phyloP scores from a whole-genome alignment of 305 asterid genomes.

The Ilex paraguariensis region DNA sequence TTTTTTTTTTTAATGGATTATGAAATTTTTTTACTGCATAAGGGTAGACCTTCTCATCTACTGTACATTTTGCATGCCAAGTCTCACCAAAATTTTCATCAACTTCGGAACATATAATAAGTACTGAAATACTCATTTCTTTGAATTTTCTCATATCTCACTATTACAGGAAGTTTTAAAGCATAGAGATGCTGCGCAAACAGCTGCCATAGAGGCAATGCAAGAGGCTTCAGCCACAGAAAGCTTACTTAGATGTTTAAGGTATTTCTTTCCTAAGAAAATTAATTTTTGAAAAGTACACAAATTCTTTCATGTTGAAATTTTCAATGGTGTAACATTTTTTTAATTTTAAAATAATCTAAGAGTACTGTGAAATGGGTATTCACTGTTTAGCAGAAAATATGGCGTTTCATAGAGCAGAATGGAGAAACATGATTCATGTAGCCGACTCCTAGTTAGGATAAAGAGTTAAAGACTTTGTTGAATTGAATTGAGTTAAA shows the following conservation, averaged over 20 bases:
- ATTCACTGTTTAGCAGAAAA: too few species aligned
- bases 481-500: too few species aligned
- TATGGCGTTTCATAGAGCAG: too few species aligned
- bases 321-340: background rate
- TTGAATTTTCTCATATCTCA: conserved; percentile 17
- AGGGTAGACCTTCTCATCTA: too few species aligned
- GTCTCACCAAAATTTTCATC: background rate
- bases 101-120: background rate
- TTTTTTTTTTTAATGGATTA: too few species aligned
- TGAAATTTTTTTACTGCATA: too few species aligned
- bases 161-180: conserved; percentile 67
- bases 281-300: conserved; percentile 1
- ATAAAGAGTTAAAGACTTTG: too few species aligned
- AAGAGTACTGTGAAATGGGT: too few species aligned
- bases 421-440: too few species aligned
- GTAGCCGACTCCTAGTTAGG: too few species aligned
- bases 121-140: conserved; percentile 1
- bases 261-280: conserved; percentile 38
- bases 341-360: too few species aligned
- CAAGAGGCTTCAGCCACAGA: conserved; percentile 90
- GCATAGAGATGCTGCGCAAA: conserved; percentile 85
- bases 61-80: too few species aligned
- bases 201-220: conserved; percentile 92
- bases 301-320: background rate
- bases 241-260: conserved; percentile 79